A percentile compares a stretch with the other conserved stretches of the same genome.
Evolutionary conservation across 768 basidiomycete genomes (phyloP).

Genomic region (Podaxis sp.): DNA sequence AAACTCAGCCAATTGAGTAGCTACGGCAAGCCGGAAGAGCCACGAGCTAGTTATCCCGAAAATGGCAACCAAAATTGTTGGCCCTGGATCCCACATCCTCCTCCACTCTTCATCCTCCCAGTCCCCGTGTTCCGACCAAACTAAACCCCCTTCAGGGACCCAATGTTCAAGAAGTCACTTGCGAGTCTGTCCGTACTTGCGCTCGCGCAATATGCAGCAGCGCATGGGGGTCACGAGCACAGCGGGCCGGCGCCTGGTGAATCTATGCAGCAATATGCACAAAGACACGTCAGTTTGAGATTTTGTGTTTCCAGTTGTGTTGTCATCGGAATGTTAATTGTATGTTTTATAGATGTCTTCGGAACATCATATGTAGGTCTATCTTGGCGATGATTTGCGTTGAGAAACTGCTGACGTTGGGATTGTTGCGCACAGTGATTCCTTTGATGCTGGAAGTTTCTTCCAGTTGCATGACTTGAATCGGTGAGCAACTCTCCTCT

Average conservation of each 20-base stretch:
- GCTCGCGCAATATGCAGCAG: constrained; percentile 28
- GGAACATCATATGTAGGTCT: constrained; percentile 79
- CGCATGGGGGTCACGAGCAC: constrained; percentile 64
- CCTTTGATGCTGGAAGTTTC: constrained; percentile 84
- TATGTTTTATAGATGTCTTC: constrained; percentile 66
- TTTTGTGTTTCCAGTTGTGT: not conserved
- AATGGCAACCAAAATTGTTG: not conserved
- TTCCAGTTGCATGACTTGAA: constrained; percentile 95
- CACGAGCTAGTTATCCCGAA: not conserved
- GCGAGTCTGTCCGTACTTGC: constrained; percentile 37
- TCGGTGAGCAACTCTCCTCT: constrained; percentile 40
- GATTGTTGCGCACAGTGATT: constrained; percentile 50
- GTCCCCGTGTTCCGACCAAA: not conserved
- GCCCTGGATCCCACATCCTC: constrained; percentile 3
- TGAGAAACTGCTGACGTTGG: not conserved
- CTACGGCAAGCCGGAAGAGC: no score
- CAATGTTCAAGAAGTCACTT: constrained; percentile 49
- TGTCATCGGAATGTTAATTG: constrained; percentile 8
- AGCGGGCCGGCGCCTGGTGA: constrained; percentile 50
- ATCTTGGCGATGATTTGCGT: not conserved
- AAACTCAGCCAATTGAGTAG: not conserved
- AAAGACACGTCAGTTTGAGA: constrained; percentile 75
- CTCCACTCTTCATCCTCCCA: not conserved
- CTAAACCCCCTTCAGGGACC: constrained; percentile 8
- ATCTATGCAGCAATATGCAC: constrained; percentile 80